phyloP scores from a whole-genome alignment of 495 filamentous ascomycete species.

The Hypoxylon perforatum region DNA sequence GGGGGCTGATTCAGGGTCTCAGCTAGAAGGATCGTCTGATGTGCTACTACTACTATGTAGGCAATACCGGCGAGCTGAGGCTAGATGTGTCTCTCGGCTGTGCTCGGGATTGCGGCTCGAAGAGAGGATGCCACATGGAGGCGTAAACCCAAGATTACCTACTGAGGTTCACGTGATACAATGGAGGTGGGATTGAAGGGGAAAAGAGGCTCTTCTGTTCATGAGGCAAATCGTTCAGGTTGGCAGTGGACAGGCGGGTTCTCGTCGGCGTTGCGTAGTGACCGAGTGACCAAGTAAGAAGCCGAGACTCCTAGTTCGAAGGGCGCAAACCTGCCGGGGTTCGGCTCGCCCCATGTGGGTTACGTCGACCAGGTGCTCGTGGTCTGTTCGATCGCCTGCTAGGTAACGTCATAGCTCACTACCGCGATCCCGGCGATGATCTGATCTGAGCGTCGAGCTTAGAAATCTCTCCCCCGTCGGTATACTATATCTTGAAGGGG shows the following conservation, averaged over 20 bases:
- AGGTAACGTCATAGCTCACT: slow-evolving; percentile 15
- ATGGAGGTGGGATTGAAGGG: not conserved
- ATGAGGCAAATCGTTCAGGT: not conserved
- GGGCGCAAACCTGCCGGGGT: not conserved
- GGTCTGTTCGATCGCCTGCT: not conserved
- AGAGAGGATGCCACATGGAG: not conserved
- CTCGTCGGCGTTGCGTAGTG: not conserved
- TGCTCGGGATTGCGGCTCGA: not conserved
- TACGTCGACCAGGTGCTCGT: not conserved
- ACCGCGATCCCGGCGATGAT: slow-evolving; percentile 12
- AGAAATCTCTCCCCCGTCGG: not conserved
- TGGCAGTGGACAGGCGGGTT: not conserved
- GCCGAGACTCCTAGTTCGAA: not conserved
- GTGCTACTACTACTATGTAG: too few species aligned
- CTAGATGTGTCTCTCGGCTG: not conserved
- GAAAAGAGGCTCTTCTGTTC: not conserved
- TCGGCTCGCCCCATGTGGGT: slow-evolving; percentile 1
- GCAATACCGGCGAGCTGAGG: slow-evolving; percentile 9
- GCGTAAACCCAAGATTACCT: not conserved
- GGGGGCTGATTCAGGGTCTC: slow-evolving; percentile 7
- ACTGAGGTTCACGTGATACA: not conserved
- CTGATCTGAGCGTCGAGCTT: slow-evolving; percentile 4
- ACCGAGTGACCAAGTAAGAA: too few species aligned
- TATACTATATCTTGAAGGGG: not conserved
- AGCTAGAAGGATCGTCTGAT: slow-evolving; percentile 12